Evolutionary conservation across 169 alveolate species (phyloP).

Genomic region (Cryptosporidium muris): DNA sequence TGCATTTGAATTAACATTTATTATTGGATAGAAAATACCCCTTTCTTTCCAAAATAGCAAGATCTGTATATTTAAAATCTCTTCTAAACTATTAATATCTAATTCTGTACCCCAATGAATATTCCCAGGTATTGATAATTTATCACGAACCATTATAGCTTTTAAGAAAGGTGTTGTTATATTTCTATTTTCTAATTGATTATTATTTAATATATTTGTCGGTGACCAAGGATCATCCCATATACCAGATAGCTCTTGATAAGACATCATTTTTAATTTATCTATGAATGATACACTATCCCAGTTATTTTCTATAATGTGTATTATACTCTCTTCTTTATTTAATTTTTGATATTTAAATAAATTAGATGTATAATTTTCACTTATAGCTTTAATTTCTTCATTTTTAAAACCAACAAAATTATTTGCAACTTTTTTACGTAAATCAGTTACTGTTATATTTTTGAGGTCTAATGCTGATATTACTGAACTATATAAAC

Average conservation of each 20-base stretch:
- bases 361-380: not conserved
- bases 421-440: conserved; percentile 27
- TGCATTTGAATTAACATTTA: not conserved
- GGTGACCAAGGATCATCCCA: conserved; percentile 70
- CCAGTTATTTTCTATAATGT: conserved; percentile 1
- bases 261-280: conserved; percentile 13
- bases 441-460: conserved; percentile 2
- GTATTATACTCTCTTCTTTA: not conserved
- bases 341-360: not conserved
- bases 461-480: conserved; percentile 13
- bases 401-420: conserved; percentile 25
- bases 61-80: conserved; percentile 16
- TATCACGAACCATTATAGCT: conserved; percentile 37
- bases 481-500: conserved; percentile 44
- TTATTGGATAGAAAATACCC: conserved; percentile 56
- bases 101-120: conserved; percentile 56
- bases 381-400: not conserved
- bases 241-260: conserved; percentile 14
- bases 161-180: conserved; percentile 22
- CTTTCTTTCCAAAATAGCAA: conserved; percentile 51
- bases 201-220: not conserved
- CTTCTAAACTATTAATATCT: conserved; percentile 41
- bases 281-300: conserved; percentile 13
- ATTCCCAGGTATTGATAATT: conserved; percentile 40
- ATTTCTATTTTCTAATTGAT: conserved; percentile 2